Conservation (phyloP, 148 eudicot species). For the Chenopodium suecicum region DNA sequence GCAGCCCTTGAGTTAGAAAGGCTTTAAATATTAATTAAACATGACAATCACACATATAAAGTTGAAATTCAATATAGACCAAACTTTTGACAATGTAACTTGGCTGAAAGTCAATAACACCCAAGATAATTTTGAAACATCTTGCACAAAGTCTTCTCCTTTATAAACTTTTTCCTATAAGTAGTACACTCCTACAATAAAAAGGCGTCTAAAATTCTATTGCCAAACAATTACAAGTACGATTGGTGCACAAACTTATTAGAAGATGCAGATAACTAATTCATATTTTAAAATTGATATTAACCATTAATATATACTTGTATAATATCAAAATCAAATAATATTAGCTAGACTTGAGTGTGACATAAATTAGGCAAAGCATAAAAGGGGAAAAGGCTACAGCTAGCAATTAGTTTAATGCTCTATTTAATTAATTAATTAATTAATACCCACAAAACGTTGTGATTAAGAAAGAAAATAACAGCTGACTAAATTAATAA, state of each 20-base stretch:
- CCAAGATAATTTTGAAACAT: background rate
- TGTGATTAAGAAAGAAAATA: slow-evolving; percentile 22
- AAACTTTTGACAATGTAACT: slow-evolving; percentile 7
- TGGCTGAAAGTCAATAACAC: background rate
- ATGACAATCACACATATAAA: background rate
- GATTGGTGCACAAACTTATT: background rate
- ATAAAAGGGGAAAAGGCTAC: slow-evolving; percentile 6
- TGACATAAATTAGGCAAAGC: slow-evolving; percentile 32
- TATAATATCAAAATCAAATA: background rate
- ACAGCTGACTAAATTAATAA: slow-evolving; percentile 18
- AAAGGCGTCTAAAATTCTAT: background rate
- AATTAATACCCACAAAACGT: slow-evolving; percentile 10
- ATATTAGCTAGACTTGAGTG: slow-evolving; percentile 14
- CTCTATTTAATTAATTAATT: background rate
- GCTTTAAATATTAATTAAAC: background rate
- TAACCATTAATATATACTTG: slow-evolving; percentile 1
- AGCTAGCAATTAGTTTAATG: slow-evolving; percentile 9
- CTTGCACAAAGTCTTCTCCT: background rate
- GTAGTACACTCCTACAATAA: background rate
- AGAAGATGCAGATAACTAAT: slow-evolving; percentile 3
- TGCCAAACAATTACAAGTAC: background rate
- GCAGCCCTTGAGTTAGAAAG: background rate
- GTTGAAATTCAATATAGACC: background rate
- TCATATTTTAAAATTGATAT: slow-evolving; percentile 3
- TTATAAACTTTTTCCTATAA: background rate